Evolutionary conservation across 2,329 filamentous ascomycete genomes (phyloP).

Genomic region (Ophiostoma fasciatum): DNA sequence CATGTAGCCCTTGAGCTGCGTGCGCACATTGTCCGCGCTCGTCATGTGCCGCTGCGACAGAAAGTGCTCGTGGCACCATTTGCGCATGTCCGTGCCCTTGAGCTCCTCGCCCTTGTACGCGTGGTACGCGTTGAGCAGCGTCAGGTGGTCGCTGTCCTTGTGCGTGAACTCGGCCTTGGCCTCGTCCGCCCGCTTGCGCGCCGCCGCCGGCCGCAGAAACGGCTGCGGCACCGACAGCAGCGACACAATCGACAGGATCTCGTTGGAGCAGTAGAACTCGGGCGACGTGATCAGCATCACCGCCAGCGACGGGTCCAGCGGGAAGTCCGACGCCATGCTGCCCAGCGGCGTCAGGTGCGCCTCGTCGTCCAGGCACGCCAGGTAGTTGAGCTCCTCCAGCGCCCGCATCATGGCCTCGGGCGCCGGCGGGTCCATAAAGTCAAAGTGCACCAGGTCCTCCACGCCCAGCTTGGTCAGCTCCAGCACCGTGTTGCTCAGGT

Average conservation of each 20-base stretch:
- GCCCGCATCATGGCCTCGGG: constrained; percentile 98
- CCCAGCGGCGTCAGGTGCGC: constrained; percentile 82
- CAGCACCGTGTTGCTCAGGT: constrained; percentile 84
- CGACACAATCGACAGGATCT: constrained; percentile 88
- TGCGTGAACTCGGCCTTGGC: constrained; percentile 95
- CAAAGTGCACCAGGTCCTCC: constrained; percentile 92
- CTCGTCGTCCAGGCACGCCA: constrained; percentile 92
- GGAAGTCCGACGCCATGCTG: constrained; percentile 82
- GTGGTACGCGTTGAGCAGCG: constrained; percentile 93
- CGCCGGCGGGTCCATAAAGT: constrained; percentile 95
- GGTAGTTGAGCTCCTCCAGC: constrained; percentile 91
- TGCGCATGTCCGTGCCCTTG: constrained; percentile 54
- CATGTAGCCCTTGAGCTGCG: constrained; percentile 92
- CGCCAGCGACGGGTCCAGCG: constrained; percentile 80
- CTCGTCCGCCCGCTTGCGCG: constrained; percentile 84
- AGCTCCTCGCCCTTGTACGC: constrained; percentile 71
- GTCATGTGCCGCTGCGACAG: constrained; percentile 76
- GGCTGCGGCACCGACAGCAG: constrained; percentile 89
- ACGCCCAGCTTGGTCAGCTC: constrained; percentile 96
- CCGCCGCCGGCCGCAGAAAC: constrained; percentile 73
- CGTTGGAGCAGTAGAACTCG: constrained; percentile 97
- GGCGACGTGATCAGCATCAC: constrained; percentile 97
- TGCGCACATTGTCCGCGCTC: constrained; percentile 85
- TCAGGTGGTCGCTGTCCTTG: constrained; percentile 86
- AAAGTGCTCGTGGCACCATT: constrained; percentile 97